phyloP scores from a whole-genome alignment of 257 asterid genomes.

The Solanum habrochaites region DNA sequence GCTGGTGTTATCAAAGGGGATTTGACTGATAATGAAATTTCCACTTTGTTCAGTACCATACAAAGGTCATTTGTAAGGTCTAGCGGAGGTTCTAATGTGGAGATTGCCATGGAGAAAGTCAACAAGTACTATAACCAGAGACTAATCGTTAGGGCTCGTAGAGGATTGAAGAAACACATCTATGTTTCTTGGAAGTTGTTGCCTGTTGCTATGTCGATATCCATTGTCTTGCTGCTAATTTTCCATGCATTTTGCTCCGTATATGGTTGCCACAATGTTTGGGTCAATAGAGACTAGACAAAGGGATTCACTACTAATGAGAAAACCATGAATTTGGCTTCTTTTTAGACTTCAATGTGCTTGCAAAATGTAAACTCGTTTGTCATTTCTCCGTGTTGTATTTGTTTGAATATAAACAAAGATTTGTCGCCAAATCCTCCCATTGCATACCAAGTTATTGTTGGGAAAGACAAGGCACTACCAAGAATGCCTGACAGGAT shows the following conservation, averaged over 20 bases:
- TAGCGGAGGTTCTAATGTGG: slow-evolving; percentile 9
- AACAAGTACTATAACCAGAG: slow-evolving; percentile 15
- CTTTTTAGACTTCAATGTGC: slow-evolving; percentile 56
- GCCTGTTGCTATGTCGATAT: slow-evolving; percentile 10
- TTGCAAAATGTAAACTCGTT: slow-evolving; percentile 40
- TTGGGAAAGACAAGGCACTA: too few relatives aligned
- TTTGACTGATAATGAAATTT: slow-evolving; percentile 28
- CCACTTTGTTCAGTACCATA: slow-evolving; percentile 27
- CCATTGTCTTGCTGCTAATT: slow-evolving; percentile 15
- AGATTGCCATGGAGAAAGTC: slow-evolving; percentile 24
- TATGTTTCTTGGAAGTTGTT: slow-evolving; percentile 8
- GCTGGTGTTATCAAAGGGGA: slow-evolving; percentile 17
- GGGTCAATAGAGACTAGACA: neutral
- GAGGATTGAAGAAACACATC: slow-evolving; percentile 7
- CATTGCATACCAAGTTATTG: slow-evolving; percentile 29
- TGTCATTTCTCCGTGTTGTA: slow-evolving; percentile 35
- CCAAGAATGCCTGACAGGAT: too few relatives aligned
- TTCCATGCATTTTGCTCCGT: slow-evolving; percentile 36
- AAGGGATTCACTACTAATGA: slow-evolving; percentile 26
- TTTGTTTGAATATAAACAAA: slow-evolving; percentile 21
- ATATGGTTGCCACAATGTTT: slow-evolving; percentile 10
- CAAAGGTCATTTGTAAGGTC: slow-evolving; percentile 13
- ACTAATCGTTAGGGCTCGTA: slow-evolving; percentile 9
- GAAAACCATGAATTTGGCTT: slow-evolving; percentile 40
- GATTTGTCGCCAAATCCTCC: slow-evolving; percentile 23